Evolutionary conservation across 805 yeast species (phyloP), one percentile per base, ranked within the genome.

Genomic region (Helenozyma baotianmanensis): DNA sequence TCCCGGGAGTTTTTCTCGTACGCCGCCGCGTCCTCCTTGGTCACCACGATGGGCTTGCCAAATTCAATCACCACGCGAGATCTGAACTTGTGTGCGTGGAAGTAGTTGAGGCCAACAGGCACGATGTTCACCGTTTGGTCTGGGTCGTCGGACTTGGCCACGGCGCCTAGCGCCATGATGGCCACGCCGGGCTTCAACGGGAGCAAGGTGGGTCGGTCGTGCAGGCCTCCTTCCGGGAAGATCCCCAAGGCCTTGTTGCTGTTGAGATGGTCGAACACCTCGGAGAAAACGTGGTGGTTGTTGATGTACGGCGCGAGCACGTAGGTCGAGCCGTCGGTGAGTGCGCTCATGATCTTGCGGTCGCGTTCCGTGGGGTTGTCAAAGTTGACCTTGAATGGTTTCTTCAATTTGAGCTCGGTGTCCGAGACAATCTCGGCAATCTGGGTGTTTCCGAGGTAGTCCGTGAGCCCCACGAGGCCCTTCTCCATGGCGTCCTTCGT

Each of bases 101-200:
- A 65, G 44, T 65, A 65, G 39, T 64, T 64, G 40, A 65, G 43
- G 7, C 71, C 71, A 4, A 62, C 66, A 1, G 70, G 71, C 6
- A 65, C 53, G 16, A 65, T 51, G 29, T 49, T 54, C 7, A 65
- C 58, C 9, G 27, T 21, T 15, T 32, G 34, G 13, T 42, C 27
- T 2, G 52, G 54, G 14, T 45, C 52, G 6, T 48, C 38, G 4
- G 60, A 45, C 26, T 56, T 49, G 1, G 63, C 59, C 9, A 57
- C 56, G 1, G 70, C 63, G 2, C 71, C 71, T 17, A 65, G 40
- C 0, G 70, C 71, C 71, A 65, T 65, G 12, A 65, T 58, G 3
- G 70, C 70, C 15, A 65, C 70, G 1, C 71, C 71, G 0, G 71
- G 69, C 35, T 64, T 65, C 36, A 65, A 50, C 12, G 71, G 71